These are phyloP conservation scores for Pulveroboletus sp. DNA, from an alignment of 768 basidiomycete genomes.

Conservation along the genomic window DNA sequence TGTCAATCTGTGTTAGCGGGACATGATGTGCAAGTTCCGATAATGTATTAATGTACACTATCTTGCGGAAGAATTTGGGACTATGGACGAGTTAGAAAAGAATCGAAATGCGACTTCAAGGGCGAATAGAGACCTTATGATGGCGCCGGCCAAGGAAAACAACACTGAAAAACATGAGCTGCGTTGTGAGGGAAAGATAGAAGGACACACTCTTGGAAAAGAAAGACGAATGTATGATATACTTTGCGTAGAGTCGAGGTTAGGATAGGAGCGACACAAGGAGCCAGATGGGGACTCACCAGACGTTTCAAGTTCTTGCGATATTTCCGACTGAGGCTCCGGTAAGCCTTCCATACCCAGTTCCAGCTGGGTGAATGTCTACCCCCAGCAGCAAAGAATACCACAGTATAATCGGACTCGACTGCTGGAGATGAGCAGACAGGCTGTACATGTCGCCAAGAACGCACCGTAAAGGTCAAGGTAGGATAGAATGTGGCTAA, in stretches of 20 bases:
- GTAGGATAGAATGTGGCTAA: conserved; percentile 71
- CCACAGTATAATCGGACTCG: conserved; percentile 83
- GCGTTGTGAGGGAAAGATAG: not conserved
- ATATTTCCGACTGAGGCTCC: conserved; percentile 75
- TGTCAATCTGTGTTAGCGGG: conserved; percentile 83
- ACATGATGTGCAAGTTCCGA: conserved; percentile 73
- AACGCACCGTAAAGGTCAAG: conserved; percentile 72
- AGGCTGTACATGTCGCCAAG: not conserved
- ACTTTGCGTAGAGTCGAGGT: conserved; percentile 40
- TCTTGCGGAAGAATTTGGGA: conserved; percentile 87
- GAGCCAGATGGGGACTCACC: conserved; percentile 37
- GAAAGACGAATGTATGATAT: conserved; percentile 83
- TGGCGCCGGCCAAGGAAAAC: conserved; percentile 81
- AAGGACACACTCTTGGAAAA: conserved; percentile 72
- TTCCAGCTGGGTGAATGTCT: conserved; percentile 75
- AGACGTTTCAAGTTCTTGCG: conserved; percentile 84
- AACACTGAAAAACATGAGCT: conserved; percentile 52
- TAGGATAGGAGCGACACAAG: not conserved
- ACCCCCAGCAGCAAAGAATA: conserved; percentile 81
- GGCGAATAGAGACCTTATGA: conserved; percentile 62
- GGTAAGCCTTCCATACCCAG: conserved; percentile 90
- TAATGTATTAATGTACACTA: conserved; percentile 69
- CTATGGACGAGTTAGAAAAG: conserved; percentile 33
- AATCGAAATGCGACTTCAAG: not conserved
- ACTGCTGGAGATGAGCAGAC: conserved; percentile 40